Evolutionary conservation across 306 rosid genomes (phyloP).

Genomic region (Carpinus fangiana): DNA sequence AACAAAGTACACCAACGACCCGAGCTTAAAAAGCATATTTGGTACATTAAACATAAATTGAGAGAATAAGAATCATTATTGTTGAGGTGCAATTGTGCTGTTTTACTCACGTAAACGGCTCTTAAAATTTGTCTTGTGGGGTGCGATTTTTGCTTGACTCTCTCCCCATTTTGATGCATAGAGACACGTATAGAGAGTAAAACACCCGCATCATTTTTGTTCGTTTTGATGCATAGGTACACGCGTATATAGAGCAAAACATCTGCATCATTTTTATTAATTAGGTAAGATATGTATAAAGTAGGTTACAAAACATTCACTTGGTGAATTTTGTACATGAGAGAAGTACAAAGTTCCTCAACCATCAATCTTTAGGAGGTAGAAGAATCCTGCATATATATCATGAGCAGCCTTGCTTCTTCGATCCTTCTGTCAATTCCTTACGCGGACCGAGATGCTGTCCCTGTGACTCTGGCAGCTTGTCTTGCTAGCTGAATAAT

Average conservation of each 20-base stretch:
- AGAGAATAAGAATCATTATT: too few relatives aligned
- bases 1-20: too few relatives aligned
- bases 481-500: constrained; percentile 63
- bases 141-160: too few relatives aligned
- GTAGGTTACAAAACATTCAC: background rate
- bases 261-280: background rate
- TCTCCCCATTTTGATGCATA: too few relatives aligned
- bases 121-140: too few relatives aligned
- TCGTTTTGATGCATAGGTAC: background rate
- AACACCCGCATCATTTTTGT: background rate
- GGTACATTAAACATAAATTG: too few relatives aligned
- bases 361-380: constrained; percentile 6
- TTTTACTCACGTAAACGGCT: too few relatives aligned
- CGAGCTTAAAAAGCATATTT: too few relatives aligned
- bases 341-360: constrained; percentile 32
- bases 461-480: constrained; percentile 40
- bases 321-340: constrained; percentile 2
- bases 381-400: background rate
- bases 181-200: background rate
- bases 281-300: background rate
- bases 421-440: background rate
- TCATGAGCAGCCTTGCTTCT: background rate
- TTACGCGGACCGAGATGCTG: constrained; percentile 60
- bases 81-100: too few relatives aligned
- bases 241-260: background rate